Conservation (phyloP, 371 early-diverging fungal genomes). For the Lichtheimia hyalospora region DNA sequence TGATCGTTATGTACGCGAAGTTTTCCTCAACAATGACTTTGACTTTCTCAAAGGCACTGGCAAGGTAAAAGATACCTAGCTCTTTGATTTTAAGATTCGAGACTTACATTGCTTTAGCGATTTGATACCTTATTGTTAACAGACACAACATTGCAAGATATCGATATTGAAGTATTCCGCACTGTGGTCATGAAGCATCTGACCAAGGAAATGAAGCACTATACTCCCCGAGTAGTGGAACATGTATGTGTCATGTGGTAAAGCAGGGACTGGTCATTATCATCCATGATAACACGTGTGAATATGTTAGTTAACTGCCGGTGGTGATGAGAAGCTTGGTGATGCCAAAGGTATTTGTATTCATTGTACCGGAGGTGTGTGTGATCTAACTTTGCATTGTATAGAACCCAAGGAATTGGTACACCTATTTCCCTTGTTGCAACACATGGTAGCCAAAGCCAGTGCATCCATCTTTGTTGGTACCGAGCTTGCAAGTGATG, state of each 20-base stretch:
- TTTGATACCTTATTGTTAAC: not conserved
- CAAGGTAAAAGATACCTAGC: not conserved
- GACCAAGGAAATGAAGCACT: constrained; percentile 8
- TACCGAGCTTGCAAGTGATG: constrained; percentile 16
- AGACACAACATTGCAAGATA: not conserved
- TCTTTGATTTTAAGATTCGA: not conserved
- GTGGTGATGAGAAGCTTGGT: constrained; percentile 2
- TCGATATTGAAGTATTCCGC: not conserved
- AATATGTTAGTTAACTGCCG: not conserved
- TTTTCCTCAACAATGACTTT: constrained; percentile 20
- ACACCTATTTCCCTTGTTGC: constrained; percentile 18
- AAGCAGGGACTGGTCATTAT: too few species aligned
- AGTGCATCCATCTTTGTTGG: constrained; percentile 27
- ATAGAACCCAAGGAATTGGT: constrained; percentile 13
- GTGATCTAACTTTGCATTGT: not conserved
- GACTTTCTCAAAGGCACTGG: constrained; percentile 10
- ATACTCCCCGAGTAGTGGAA: constrained; percentile 13
- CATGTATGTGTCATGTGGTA: constrained; percentile 4
- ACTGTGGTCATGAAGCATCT: constrained; percentile 10
- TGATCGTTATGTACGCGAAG: constrained; percentile 17
- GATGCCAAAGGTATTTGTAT: constrained; percentile 2
- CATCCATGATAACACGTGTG: too few species aligned
- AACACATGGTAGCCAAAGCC: constrained; percentile 19
- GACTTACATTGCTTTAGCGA: not conserved
- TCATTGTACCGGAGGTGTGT: not conserved